Evolutionary conservation across 2,329 filamentous ascomycete genomes (phyloP).

Genomic region (Ophiostoma sp.): DNA sequence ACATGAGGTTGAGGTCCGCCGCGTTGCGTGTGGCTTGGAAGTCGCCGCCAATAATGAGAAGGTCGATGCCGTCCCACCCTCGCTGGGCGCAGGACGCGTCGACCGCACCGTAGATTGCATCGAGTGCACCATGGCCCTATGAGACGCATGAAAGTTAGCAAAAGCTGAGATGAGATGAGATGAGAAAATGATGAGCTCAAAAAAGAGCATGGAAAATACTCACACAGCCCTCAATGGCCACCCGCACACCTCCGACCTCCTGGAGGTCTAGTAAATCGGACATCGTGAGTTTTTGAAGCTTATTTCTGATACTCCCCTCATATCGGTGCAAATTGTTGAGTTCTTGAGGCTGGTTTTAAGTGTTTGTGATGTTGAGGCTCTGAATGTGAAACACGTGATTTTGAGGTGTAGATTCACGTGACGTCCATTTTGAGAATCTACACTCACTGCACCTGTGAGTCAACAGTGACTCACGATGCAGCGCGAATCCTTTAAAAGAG

Average conservation of each 20-base stretch:
- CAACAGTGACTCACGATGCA: constrained; percentile 12
- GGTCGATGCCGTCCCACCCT: constrained; percentile 78
- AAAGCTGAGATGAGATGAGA: too few species aligned
- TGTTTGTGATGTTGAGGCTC: neutral
- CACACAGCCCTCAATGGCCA: constrained; percentile 87
- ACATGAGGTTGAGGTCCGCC: constrained; percentile 82
- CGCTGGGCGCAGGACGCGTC: constrained; percentile 66
- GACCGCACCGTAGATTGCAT: constrained; percentile 86
- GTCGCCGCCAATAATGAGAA: constrained; percentile 93
- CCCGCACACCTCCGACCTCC: constrained; percentile 58
- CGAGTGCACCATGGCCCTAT: constrained; percentile 85
- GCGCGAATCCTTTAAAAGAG: neutral
- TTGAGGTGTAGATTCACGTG: neutral
- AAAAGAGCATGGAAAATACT: constrained; percentile 35
- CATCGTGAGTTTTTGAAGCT: neutral
- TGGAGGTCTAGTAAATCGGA: constrained; percentile 30
- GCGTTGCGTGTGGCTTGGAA: constrained; percentile 93
- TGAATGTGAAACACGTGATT: neutral
- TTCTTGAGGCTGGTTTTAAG: neutral
- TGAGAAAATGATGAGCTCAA: neutral
- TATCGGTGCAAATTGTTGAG: neutral
- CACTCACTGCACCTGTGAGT: neutral
- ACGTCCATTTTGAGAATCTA: neutral
- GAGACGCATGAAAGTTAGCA: neutral
- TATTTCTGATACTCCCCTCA: neutral